A percentile compares a stretch with the other conserved stretches of the same genome.
phyloP scores from a whole-genome alignment of 129 eudicot genomes.

The Helichrysum umbraculigerum region DNA sequence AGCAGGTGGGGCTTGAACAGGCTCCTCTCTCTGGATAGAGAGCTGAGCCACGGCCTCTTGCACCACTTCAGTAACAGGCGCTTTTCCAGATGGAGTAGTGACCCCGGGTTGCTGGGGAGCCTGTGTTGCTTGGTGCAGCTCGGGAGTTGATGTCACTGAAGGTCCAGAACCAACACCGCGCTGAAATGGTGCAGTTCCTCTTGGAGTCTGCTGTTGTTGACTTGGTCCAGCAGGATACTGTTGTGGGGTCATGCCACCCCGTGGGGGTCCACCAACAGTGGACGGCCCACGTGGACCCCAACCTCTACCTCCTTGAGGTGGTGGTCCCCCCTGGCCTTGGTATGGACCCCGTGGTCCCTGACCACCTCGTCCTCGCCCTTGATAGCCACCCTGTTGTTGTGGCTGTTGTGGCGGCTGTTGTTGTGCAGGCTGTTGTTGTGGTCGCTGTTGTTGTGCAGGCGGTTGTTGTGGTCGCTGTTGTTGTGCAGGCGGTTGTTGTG shows the following conservation, averaged over 20 bases:
- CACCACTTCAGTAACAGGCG: constrained; percentile 31
- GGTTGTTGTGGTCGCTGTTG: constrained; percentile 1
- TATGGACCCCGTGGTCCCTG: constrained; percentile 34
- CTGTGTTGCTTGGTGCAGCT: constrained; percentile 97
- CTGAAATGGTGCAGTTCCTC: constrained; percentile 61
- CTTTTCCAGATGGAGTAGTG: constrained; percentile 34
- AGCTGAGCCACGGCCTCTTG: constrained; percentile 41
- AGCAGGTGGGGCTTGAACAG: constrained; percentile 48
- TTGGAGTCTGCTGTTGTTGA: constrained; percentile 51
- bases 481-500: constrained; percentile 2
- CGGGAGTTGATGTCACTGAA: constrained; percentile 69
- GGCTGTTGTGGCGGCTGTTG: constrained; percentile 32
- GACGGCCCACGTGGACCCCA: constrained; percentile 46
- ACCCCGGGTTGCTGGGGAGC: constrained; percentile 66
- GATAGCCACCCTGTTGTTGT: constrained; percentile 51
- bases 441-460: not conserved
- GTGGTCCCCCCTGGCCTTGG: constrained; percentile 33
- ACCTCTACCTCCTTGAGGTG: constrained; percentile 51
- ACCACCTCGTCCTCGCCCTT: constrained; percentile 62
- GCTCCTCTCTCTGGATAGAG: constrained; percentile 44
- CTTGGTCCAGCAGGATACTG: constrained; percentile 39
- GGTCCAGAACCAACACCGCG: constrained; percentile 60
- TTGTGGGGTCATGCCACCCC: constrained; percentile 50
- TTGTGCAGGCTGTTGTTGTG: too few relatives aligned
- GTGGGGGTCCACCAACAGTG: constrained; percentile 39